Conservation (phyloP, 176 grass and related monocot genomes). For the Canna indica region DNA sequence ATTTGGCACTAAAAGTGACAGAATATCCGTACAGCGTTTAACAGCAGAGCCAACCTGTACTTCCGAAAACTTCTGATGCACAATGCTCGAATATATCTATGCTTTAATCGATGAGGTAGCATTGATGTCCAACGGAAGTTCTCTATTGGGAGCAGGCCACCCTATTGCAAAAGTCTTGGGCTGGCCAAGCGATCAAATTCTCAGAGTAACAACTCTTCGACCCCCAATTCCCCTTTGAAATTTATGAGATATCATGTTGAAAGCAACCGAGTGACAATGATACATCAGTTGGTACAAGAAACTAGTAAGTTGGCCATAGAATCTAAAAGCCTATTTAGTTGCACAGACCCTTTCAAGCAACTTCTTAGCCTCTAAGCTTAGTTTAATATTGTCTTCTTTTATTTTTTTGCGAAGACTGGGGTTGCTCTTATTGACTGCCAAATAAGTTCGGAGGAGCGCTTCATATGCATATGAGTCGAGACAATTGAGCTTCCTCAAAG, state of each 20-base stretch:
- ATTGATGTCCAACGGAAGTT: too few species aligned
- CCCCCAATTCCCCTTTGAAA: not conserved
- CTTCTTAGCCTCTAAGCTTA: constrained; percentile 33
- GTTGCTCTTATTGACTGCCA: constrained; percentile 27
- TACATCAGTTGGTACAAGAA: not conserved
- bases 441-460: constrained; percentile 33
- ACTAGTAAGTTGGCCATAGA: not conserved
- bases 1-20: too few species aligned
- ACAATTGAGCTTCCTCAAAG: constrained; percentile 31
- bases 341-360: constrained; percentile 36
- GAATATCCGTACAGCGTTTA: too few species aligned
- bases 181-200: too few species aligned
- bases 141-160: too few species aligned
- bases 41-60: too few species aligned
- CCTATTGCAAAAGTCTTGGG: too few species aligned
- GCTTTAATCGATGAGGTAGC: too few species aligned
- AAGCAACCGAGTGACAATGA: not conserved
- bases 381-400: constrained; percentile 43
- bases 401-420: constrained; percentile 32
- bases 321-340: not conserved
- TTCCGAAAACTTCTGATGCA: too few species aligned
- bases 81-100: too few species aligned
- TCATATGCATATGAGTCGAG: constrained; percentile 44
- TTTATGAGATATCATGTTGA: not conserved
- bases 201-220: too few species aligned